phyloP scores from a whole-genome alignment of 1,284 basidiomycete species.

The Puccinia novopanici region DNA sequence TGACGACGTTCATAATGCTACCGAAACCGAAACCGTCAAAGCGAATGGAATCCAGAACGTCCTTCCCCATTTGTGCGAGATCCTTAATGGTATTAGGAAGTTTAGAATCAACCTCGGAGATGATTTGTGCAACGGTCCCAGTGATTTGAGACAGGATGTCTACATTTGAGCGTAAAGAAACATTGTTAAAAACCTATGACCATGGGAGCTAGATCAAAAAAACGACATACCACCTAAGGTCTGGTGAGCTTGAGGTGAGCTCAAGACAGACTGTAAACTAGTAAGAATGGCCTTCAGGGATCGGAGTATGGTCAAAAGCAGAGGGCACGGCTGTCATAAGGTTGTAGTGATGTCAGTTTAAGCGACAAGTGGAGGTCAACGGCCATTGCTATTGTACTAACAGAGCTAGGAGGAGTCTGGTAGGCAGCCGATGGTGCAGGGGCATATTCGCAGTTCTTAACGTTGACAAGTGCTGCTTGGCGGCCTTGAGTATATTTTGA shows the following conservation, averaged over 20 bases:
- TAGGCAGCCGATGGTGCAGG: conserved; percentile 21
- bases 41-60: conserved; percentile 17
- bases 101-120: conserved; percentile 1
- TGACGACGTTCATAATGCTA: conserved; percentile 23
- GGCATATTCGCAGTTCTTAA: conserved; percentile 17
- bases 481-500: conserved; percentile 22
- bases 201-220: not conserved
- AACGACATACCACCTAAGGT: conserved; percentile 1
- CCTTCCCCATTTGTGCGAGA: not conserved
- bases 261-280: conserved; percentile 19
- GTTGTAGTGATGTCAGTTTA: not conserved
- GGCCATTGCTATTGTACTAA: not conserved
- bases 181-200: not conserved
- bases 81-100: not conserved
- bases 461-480: conserved; percentile 15
- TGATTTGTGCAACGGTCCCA: conserved; percentile 13
- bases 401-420: conserved; percentile 14
- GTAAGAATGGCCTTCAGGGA: conserved; percentile 17
- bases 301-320: conserved; percentile 15
- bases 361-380: not conserved
- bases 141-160: conserved; percentile 4
- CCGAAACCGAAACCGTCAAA: conserved; percentile 24
- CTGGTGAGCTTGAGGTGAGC: not conserved
- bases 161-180: not conserved
- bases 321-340: not conserved